Base-by-base conservation (phyloP, 257 asterid species). In the Rubia yunnanensis region DNA sequence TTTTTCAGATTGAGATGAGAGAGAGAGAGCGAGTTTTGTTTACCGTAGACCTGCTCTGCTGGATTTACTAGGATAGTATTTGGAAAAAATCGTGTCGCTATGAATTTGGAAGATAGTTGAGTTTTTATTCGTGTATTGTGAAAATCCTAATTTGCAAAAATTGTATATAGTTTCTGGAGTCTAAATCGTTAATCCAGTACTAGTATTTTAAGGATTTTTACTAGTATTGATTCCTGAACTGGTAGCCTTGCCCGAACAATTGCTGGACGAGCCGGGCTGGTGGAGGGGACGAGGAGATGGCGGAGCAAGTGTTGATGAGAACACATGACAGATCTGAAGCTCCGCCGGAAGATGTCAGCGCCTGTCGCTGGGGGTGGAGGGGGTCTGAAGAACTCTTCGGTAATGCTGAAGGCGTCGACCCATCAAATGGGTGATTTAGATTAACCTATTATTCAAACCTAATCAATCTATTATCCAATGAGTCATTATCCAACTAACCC, bases 201-300 rank as follows among this genome's bases (percentile, higher is more conserved):
- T n/a, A n/a, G n/a, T n/a, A n/a, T n/a, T n/a, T n/a, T 64, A 26
- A 9, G 26, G 27, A 18, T 64, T 46, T 65, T 30, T 31, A 5
- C 11, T 65, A 65, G 69, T n/a, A 49, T 36, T 65, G 60, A 49
- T 11, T 14, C 30, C 60, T 49, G 34, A 65, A 49, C 31, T 14
- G 31, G 60, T 49, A 50, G 69, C 60, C 14, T 65, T 65, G 26
- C 27, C 11, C 50, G 32, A 68, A 65, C 81, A 73, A 92, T 92
- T 92, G 99, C 90, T 92, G 99, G 99, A 87, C 96, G 1, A 86
- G 95, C 79, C 80, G 96, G 50, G 77, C 95, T 28, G 86, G 52
- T 44, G n/a, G 92, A 26, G 88, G 92, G 48, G 99, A 92, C 35
- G 98, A 92, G 78, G 99, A 92, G 73, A 70, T 84, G 84, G 92